A percentile compares a stretch with the other conserved stretches of the same genome.
phyloP scores from a whole-genome alignment of 805 yeast genomes.

The Limtongozyma cylindracea region DNA sequence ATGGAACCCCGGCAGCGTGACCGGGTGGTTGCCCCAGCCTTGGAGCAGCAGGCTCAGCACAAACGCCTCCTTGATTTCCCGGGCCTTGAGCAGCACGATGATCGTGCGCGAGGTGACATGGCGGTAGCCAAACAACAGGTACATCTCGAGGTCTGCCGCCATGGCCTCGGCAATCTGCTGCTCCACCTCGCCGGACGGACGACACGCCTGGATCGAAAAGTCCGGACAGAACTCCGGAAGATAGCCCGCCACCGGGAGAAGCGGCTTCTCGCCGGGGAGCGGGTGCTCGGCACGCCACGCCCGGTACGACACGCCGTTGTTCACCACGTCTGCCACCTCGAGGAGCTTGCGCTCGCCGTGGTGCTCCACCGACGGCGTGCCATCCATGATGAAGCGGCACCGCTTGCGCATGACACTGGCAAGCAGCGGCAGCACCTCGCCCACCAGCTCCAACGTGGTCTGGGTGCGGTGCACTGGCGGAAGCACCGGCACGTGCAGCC shows the following conservation, averaged over 20 bases:
- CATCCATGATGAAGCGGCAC: too few relatives aligned
- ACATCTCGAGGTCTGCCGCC: conserved; percentile 29
- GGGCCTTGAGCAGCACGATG: conserved; percentile 15
- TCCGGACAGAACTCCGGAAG: conserved; percentile 26
- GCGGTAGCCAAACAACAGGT: conserved; percentile 13
- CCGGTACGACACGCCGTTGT: too few relatives aligned
- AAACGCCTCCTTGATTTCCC: conserved; percentile 19
- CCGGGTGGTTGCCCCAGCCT: too few relatives aligned
- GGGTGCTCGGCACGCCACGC: neutral
- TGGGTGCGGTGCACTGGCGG: too few relatives aligned
- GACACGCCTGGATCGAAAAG: conserved; percentile 27
- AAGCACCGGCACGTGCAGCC: too few relatives aligned
- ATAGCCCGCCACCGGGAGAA: conserved; percentile 14
- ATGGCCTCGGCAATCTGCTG: conserved; percentile 19
- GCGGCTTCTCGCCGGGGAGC: conserved; percentile 2
- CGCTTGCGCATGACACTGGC: too few relatives aligned
- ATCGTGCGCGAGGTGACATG: conserved; percentile 11
- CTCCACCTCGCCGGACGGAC: conserved; percentile 21
- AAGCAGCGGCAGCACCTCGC: too few relatives aligned
- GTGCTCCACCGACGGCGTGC: conserved; percentile 1
- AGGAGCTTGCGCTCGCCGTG: conserved; percentile 2
- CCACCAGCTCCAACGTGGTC: too few relatives aligned
- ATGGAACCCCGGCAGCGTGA: too few relatives aligned
- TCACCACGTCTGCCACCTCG: conserved; percentile 4
- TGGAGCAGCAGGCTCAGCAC: too few relatives aligned